A percentile compares a stretch with the other conserved stretches of the same genome.
Conservation (phyloP, 805 yeast genomes). For the Vanderwaltozyma verrucispora region DNA sequence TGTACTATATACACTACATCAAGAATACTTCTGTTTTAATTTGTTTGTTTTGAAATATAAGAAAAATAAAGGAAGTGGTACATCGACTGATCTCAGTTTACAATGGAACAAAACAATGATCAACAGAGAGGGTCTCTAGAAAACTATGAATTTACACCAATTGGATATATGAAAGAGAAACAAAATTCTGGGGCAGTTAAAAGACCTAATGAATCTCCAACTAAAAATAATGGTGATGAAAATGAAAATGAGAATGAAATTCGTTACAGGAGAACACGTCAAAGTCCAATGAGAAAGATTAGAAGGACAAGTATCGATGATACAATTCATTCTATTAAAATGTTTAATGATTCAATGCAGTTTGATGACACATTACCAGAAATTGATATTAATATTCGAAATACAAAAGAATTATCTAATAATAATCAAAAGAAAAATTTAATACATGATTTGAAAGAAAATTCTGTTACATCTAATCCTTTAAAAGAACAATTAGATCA, state of each 20-base stretch:
- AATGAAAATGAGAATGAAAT: too few relatives aligned
- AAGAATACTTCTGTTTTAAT: too few relatives aligned
- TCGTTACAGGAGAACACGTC: neutral
- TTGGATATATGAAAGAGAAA: conserved; percentile 27
- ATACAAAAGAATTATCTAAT: neutral
- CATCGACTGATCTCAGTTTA: too few relatives aligned
- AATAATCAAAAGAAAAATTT: conserved; percentile 9
- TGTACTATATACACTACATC: too few relatives aligned
- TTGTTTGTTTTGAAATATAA: too few relatives aligned
- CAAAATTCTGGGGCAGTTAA: conserved; percentile 4
- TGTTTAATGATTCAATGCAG: conserved; percentile 25
- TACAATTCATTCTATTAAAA: conserved; percentile 16
- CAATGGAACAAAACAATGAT: neutral
- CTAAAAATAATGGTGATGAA: conserved; percentile 1
- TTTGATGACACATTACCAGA: conserved; percentile 27
- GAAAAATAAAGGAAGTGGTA: too few relatives aligned
- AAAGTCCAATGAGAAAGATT: conserved; percentile 10
- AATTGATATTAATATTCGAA: conserved; percentile 2
- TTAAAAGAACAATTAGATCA: conserved; percentile 25
- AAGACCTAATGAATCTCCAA: conserved; percentile 2
- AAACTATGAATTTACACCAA: conserved; percentile 33
- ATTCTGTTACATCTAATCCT: conserved; percentile 21
- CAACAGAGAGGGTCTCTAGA: neutral
- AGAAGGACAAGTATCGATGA: conserved; percentile 15
- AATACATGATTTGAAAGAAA: conserved; percentile 13